Conservation (phyloP, 306 rosid genomes). For the Castanopsis chinensis region DNA sequence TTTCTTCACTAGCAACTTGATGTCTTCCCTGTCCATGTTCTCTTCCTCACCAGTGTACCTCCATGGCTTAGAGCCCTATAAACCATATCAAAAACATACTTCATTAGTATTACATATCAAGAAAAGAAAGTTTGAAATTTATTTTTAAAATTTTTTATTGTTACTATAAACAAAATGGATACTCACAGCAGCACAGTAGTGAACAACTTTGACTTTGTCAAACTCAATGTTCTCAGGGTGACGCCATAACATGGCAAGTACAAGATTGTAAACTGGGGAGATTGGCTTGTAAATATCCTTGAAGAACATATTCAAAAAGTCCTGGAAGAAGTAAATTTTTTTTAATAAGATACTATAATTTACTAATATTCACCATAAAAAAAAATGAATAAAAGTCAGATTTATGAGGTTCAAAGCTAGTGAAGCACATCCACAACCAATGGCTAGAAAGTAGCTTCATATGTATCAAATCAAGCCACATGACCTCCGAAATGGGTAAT, state of each 20-base stretch:
- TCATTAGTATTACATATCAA: background rate
- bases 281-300: background rate
- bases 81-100: background rate
- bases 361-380: too few relatives aligned
- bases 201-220: background rate
- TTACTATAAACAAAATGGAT: background rate
- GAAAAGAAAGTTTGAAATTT: background rate
- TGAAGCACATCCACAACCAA: too few relatives aligned
- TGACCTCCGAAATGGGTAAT: too few relatives aligned
- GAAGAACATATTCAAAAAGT: background rate
- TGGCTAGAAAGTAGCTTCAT: too few relatives aligned
- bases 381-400: too few relatives aligned
- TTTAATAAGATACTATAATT: too few relatives aligned
- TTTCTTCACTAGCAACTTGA: background rate
- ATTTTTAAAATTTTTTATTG: background rate
- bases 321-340: background rate
- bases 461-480: too few relatives aligned
- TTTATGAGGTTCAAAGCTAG: too few relatives aligned
- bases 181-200: background rate
- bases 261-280: background rate
- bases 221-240: background rate
- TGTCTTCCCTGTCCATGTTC: background rate
- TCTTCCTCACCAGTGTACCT: background rate
- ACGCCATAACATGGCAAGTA: background rate
- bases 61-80: background rate